phyloP scores from a whole-genome alignment of 2,329 filamentous ascomycete genomes.

The Aspergillus sp. region DNA sequence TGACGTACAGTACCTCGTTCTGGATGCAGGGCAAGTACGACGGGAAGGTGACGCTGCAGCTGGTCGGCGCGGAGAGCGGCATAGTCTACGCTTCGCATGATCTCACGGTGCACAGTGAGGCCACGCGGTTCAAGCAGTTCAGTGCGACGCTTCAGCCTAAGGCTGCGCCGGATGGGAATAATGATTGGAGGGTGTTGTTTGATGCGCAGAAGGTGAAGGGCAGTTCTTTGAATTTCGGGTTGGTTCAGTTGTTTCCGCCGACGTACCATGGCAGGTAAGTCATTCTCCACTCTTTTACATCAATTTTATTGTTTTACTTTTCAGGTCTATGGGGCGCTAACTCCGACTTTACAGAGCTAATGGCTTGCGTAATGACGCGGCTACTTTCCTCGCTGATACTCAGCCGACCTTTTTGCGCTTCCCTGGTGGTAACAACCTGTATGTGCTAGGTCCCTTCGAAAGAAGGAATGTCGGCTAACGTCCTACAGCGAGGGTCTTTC shows the following conservation, averaged over 20 bases:
- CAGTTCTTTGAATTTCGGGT: constrained; percentile 16
- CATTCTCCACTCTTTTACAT: no score
- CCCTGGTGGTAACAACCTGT: constrained; percentile 58
- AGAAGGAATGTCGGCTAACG: no score
- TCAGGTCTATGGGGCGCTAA: no score
- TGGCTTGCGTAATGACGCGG: constrained; percentile 50
- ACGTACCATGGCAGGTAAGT: constrained; percentile 15
- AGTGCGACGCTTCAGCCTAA: constrained; percentile 15
- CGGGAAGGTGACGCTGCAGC: constrained; percentile 17
- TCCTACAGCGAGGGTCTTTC: constrained; percentile 18
- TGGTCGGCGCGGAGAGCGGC: constrained; percentile 17
- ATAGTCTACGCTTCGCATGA: constrained; percentile 19
- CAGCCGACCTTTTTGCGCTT: constrained; percentile 54
- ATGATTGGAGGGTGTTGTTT: constrained; percentile 23
- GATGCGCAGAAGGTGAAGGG: constrained; percentile 15
- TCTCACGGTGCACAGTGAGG: constrained; percentile 15
- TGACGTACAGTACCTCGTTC: constrained; percentile 23
- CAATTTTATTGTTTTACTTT: no score
- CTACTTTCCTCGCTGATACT: constrained; percentile 44
- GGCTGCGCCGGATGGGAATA: constrained; percentile 15
- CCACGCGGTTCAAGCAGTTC: constrained; percentile 5
- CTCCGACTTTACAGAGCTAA: constrained; percentile 31
- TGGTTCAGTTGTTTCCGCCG: constrained; percentile 20
- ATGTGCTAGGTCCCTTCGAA: constrained; percentile 3
- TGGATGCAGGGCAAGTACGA: constrained; percentile 26